These are phyloP conservation scores for Litsea cubeba DNA, from an alignment of 164 flowering plant genomes.

Conservation along the genomic window DNA sequence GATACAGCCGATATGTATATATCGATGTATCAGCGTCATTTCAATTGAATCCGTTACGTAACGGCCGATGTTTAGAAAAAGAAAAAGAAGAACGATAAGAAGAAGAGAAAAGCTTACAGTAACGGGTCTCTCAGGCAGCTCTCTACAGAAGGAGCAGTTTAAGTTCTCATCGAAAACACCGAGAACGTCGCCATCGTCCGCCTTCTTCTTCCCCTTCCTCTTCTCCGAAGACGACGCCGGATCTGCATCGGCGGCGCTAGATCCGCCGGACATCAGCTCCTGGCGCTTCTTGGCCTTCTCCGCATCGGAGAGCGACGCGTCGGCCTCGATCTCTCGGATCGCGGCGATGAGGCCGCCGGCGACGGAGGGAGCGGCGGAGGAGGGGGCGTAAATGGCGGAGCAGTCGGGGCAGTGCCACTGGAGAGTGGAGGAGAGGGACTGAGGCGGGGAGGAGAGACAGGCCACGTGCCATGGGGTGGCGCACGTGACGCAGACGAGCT, in stretches of 20 bases:
- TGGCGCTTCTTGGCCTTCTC: slow-evolving; percentile 83
- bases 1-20: no score
- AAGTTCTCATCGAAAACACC: slow-evolving; percentile 41
- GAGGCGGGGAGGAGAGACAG: slow-evolving; percentile 49
- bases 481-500: slow-evolving; percentile 61
- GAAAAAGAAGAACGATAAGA: neutral
- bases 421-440: slow-evolving; percentile 32
- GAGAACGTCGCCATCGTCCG: slow-evolving; percentile 25
- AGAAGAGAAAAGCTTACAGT: slow-evolving; percentile 38
- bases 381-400: slow-evolving; percentile 8
- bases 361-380: slow-evolving; percentile 7
- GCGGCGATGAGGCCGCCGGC: slow-evolving; percentile 41
- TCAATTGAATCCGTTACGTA: no score
- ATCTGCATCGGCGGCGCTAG: neutral
- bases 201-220: slow-evolving; percentile 8
- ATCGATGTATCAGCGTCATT: no score
- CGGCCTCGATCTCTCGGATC: slow-evolving; percentile 64
- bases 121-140: slow-evolving; percentile 75
- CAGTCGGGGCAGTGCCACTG: slow-evolving; percentile 90
- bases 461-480: slow-evolving; percentile 74
- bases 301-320: slow-evolving; percentile 43
- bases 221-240: slow-evolving; percentile 26
- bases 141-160: slow-evolving; percentile 69
- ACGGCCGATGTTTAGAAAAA: neutral
- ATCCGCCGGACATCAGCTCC: slow-evolving; percentile 30